These are phyloP conservation scores for Botryotinia convoluta DNA, from an alignment of 2,329 filamentous ascomycete genomes.

Conservation along the genomic window DNA sequence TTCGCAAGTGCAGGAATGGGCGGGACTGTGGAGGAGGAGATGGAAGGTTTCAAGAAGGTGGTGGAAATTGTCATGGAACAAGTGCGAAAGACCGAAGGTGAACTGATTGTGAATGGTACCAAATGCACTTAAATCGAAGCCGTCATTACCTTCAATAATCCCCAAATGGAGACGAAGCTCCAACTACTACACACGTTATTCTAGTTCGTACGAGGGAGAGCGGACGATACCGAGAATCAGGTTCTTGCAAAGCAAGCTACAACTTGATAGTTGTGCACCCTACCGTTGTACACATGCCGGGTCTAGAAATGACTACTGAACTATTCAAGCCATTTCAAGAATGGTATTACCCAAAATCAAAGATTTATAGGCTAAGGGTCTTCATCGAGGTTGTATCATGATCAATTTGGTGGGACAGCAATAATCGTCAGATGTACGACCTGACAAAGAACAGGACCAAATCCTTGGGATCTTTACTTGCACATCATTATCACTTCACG, in stretches of 20 bases:
- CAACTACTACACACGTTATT: neutral
- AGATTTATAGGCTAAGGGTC: neutral
- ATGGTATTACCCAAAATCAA: constrained; percentile 7
- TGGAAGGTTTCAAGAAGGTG: constrained; percentile 78
- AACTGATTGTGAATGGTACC: constrained; percentile 21
- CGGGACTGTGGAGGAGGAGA: constrained; percentile 86
- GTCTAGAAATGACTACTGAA: constrained; percentile 8
- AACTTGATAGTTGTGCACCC: constrained; percentile 12
- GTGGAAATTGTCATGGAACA: constrained; percentile 65
- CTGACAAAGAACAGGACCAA: constrained; percentile 16
- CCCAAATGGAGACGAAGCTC: neutral
- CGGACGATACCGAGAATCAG: constrained; percentile 11
- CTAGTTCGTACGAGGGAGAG: neutral
- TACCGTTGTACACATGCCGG: constrained; percentile 8
- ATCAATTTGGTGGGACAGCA: constrained; percentile 8
- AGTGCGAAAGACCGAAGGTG: constrained; percentile 42
- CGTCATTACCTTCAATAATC: neutral
- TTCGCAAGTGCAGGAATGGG: constrained; percentile 72
- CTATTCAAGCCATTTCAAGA: neutral
- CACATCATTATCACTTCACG: neutral
- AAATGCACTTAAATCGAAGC: constrained; percentile 8
- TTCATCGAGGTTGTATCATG: constrained; percentile 12
- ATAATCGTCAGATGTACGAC: constrained; percentile 20
- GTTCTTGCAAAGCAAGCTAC: constrained; percentile 13
- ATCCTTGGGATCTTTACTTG: constrained; percentile 17